Conservation (phyloP, 2,329 filamentous ascomycete genomes). For the Metarhizium brunneum region DNA sequence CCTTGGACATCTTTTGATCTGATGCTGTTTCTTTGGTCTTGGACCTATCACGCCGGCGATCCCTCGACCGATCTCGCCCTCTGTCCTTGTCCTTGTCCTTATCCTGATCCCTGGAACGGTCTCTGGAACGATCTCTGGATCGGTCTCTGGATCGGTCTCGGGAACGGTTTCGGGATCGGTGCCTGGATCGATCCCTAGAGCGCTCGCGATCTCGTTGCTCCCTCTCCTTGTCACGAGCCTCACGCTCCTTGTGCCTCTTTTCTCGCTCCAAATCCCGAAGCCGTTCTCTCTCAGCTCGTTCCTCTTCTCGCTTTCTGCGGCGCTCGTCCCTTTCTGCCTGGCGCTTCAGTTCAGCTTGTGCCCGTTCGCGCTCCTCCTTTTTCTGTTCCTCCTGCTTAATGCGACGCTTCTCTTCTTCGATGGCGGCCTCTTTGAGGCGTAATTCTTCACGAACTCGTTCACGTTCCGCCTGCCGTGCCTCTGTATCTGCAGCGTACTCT, state of each 20-base stretch:
- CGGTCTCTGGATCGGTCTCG: constrained; percentile 6
- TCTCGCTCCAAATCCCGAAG: constrained; percentile 30
- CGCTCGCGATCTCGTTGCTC: constrained; percentile 10
- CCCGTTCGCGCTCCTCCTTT: constrained; percentile 36
- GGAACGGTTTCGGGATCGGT: constrained; percentile 7
- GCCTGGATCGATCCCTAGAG: constrained; percentile 8
- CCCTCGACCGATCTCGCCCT: constrained; percentile 22
- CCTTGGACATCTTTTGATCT: constrained; percentile 44
- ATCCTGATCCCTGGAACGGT: constrained; percentile 19
- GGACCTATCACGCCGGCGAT: constrained; percentile 19
- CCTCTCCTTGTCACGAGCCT: constrained; percentile 27
- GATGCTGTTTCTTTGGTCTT: constrained; percentile 30
- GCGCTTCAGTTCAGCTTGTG: constrained; percentile 39
- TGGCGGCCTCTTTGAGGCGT: constrained; percentile 47
- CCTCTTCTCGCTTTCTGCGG: constrained; percentile 40
- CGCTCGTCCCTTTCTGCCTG: constrained; percentile 42
- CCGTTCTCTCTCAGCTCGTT: constrained; percentile 45
- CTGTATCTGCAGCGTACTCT: constrained; percentile 61
- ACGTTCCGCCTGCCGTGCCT: constrained; percentile 48
- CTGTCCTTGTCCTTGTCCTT: constrained; percentile 14
- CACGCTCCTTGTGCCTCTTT: constrained; percentile 29
- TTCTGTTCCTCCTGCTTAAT: constrained; percentile 49
- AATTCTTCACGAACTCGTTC: constrained; percentile 53
- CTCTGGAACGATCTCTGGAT: constrained; percentile 22
- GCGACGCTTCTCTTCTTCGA: constrained; percentile 51